Percentiles rank a stretch among this genome's conserved stretches.
These are phyloP conservation scores for Penicillium sp. DNA, from an alignment of 2,329 filamentous ascomycete genomes.

Conservation along the genomic window DNA sequence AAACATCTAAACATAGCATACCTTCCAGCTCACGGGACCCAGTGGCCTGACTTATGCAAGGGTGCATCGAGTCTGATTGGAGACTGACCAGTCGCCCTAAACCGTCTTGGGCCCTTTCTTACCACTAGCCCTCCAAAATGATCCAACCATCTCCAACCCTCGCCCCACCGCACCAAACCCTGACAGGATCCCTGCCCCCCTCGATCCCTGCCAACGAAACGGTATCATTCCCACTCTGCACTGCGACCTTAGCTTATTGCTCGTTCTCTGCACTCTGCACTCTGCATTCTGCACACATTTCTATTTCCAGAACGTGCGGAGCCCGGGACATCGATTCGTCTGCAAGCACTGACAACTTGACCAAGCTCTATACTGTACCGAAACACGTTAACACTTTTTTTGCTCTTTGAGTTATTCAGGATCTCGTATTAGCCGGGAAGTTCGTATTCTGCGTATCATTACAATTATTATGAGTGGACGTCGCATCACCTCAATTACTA, in stretches of 20 bases:
- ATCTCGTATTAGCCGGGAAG: not conserved
- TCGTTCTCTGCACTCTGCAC: not conserved
- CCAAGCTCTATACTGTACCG: not conserved
- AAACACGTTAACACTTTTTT: not conserved
- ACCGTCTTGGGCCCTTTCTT: not conserved
- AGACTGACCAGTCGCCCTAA: constrained; percentile 7
- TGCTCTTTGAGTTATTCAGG: not conserved
- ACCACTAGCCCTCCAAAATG: not conserved
- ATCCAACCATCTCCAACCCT: not conserved
- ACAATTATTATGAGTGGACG: too few species aligned
- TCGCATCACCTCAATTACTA: not conserved
- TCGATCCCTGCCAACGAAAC: constrained; percentile 18
- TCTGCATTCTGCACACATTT: constrained; percentile 4
- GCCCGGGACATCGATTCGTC: not conserved
- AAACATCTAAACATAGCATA: constrained; percentile 32
- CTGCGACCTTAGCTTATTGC: constrained; percentile 35
- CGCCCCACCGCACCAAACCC: constrained; percentile 9
- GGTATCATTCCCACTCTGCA: constrained; percentile 37
- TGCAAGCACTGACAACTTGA: not conserved
- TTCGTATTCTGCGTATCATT: not conserved
- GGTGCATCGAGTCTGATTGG: constrained; percentile 29
- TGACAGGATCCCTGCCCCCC: constrained; percentile 2
- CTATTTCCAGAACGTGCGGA: constrained; percentile 18
- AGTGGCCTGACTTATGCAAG: constrained; percentile 35
- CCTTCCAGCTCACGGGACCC: constrained; percentile 35